These are phyloP conservation scores for Zymoseptoria crescenta DNA, from an alignment of 2,329 filamentous ascomycete genomes.

Conservation along the genomic window DNA sequence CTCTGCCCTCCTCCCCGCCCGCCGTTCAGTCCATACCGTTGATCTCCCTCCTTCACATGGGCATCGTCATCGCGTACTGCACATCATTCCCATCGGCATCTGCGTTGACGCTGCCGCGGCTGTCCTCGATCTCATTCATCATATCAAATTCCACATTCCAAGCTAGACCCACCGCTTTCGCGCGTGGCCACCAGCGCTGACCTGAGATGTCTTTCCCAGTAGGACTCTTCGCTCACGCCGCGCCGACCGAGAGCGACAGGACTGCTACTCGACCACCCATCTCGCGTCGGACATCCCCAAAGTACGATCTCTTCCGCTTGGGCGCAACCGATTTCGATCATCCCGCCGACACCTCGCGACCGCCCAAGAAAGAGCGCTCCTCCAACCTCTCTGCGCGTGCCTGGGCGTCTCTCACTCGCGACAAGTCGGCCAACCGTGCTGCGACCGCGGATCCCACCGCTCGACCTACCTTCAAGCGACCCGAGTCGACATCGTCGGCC, in stretches of 20 bases:
- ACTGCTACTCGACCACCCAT: background rate
- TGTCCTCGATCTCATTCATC: background rate
- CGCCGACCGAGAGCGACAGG: slow-evolving; percentile 12
- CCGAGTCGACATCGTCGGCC: slow-evolving; percentile 6
- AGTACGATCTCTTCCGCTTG: background rate
- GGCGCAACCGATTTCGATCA: background rate
- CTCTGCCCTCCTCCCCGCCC: background rate
- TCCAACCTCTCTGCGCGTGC: slow-evolving; percentile 12
- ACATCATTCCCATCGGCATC: background rate
- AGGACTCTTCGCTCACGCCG: slow-evolving; percentile 18
- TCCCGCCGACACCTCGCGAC: background rate
- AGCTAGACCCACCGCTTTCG: background rate
- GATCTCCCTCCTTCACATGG: background rate
- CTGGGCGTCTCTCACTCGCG: slow-evolving; percentile 13
- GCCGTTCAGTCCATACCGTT: background rate
- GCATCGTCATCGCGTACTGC: background rate
- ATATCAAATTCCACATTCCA: background rate
- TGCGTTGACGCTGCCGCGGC: background rate
- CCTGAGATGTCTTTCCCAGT: slow-evolving; percentile 20
- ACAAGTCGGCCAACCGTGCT: background rate
- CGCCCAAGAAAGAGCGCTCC: slow-evolving; percentile 8
- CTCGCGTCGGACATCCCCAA: background rate
- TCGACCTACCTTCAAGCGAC: slow-evolving; percentile 4
- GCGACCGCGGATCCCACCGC: background rate
- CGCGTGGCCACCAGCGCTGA: slow-evolving; percentile 13